Conservation (phyloP, 2,329 filamentous ascomycete genomes). For the Epicoccum nigrum region DNA sequence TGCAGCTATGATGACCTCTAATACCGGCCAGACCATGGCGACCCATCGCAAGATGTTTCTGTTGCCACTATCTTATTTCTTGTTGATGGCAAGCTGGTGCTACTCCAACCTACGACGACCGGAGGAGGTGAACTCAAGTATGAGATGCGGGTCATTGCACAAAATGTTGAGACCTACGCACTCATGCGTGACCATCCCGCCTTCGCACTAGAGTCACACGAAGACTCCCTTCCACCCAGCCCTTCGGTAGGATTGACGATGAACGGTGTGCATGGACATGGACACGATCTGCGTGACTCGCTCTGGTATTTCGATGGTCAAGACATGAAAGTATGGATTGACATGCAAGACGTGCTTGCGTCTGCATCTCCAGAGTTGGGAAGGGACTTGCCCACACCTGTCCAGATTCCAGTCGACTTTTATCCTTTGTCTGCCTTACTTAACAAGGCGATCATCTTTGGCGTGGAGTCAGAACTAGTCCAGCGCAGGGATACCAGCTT, state of each 20-base stretch:
- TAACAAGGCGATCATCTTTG: slow-evolving; percentile 88
- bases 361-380: slow-evolving; percentile 69
- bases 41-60: slow-evolving; percentile 93
- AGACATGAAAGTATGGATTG: slow-evolving; percentile 85
- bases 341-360: slow-evolving; percentile 81
- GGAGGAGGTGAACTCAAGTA: slow-evolving; percentile 89
- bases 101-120: slow-evolving; percentile 85
- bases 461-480: slow-evolving; percentile 90
- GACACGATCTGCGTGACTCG: slow-evolving; percentile 75
- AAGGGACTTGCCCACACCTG: slow-evolving; percentile 73
- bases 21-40: slow-evolving; percentile 69
- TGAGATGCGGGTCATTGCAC: slow-evolving; percentile 95
- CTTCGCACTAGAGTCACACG: slow-evolving; percentile 52
- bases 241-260: slow-evolving; percentile 55
- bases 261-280: slow-evolving; percentile 51
- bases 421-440: slow-evolving; percentile 88
- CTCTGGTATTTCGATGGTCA: slow-evolving; percentile 93
- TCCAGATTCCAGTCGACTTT: slow-evolving; percentile 87
- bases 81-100: slow-evolving; percentile 95
- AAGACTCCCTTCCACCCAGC: slow-evolving; percentile 58
- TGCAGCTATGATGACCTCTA: slow-evolving; percentile 18
- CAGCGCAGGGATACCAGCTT: slow-evolving; percentile 91
- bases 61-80: slow-evolving; percentile 92
- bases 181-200: slow-evolving; percentile 84
- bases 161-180: slow-evolving; percentile 94